A percentile compares a stretch with the other conserved stretches of the same genome.
phyloP scores from a whole-genome alignment of 2,329 filamentous ascomycete genomes.

The Trichoderma cornu-damae region DNA sequence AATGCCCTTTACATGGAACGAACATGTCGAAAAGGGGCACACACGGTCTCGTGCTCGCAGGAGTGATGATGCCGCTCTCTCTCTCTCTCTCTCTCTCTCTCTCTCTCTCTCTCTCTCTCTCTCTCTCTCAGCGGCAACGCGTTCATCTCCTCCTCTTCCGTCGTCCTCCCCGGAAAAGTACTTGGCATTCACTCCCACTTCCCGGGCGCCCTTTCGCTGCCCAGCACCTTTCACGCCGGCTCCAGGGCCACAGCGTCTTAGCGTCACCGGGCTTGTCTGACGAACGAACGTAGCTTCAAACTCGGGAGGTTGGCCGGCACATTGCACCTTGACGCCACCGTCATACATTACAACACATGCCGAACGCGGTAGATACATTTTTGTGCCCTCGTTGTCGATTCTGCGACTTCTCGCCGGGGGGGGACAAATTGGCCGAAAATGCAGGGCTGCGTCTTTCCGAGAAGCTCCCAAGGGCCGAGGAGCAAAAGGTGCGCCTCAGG shows the following conservation, averaged over 20 bases:
- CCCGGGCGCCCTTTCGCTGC: not conserved
- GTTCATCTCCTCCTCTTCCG: not conserved
- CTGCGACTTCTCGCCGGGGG: not conserved
- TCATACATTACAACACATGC: not conserved
- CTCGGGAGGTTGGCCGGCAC: constrained; percentile 1
- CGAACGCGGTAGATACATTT: not conserved
- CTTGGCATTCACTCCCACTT: not conserved
- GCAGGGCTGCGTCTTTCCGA: constrained; percentile 2
- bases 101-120: not conserved
- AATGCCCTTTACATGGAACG: no score
- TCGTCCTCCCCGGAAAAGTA: not conserved
- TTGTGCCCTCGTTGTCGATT: not conserved
- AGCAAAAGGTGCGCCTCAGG: no score
- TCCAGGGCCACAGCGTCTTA: not conserved
- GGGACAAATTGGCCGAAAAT: not conserved
- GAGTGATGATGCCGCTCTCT: no score
- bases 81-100: not conserved
- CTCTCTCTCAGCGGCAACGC: not conserved
- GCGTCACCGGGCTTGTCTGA: not conserved
- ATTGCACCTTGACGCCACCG: constrained; percentile 8
- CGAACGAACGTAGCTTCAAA: constrained; percentile 1
- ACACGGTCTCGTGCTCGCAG: no score
- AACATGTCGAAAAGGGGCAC: no score
- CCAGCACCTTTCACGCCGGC: not conserved
- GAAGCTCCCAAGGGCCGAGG: not conserved